Evolutionary conservation across 2,329 filamentous ascomycete species (phyloP).

Genomic region (Colletotrichum limetticola): DNA sequence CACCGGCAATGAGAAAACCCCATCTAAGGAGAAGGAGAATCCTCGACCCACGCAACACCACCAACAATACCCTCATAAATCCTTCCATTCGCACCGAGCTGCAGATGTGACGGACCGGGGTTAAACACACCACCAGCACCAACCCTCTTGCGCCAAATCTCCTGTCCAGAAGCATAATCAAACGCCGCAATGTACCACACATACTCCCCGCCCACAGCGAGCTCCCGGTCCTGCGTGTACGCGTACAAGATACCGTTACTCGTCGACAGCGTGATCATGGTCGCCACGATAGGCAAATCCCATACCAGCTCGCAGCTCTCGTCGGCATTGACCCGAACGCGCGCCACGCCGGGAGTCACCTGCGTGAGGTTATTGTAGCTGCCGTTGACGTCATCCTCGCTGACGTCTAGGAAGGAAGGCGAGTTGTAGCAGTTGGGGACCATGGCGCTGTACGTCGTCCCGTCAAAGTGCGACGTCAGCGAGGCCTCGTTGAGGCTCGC

Average conservation of each 20-base stretch:
- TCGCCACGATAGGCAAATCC: no score
- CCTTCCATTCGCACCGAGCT: background rate
- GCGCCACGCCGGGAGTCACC: no score
- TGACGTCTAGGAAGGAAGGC: background rate
- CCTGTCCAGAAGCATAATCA: background rate
- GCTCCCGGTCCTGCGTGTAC: background rate
- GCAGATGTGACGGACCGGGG: background rate
- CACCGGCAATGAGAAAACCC: background rate
- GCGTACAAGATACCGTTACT: background rate
- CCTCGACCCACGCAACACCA: background rate
- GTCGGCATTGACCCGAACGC: no score
- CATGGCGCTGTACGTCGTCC: no score
- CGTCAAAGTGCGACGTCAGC: no score
- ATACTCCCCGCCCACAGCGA: background rate
- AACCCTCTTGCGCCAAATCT: background rate
- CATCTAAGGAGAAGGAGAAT: background rate
- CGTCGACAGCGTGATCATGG: background rate
- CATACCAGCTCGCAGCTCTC: no score
- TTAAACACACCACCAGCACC: background rate
- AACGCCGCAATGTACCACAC: background rate
- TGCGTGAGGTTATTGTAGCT: no score
- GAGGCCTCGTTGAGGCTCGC: no score
- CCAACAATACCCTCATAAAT: background rate
- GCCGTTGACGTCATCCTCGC: background rate
- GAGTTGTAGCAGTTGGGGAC: background rate